A percentile compares a stretch with the other conserved stretches of the same genome.
Conservation (phyloP, 2,329 filamentous ascomycete species). For the Ceratocystis albifundus region DNA sequence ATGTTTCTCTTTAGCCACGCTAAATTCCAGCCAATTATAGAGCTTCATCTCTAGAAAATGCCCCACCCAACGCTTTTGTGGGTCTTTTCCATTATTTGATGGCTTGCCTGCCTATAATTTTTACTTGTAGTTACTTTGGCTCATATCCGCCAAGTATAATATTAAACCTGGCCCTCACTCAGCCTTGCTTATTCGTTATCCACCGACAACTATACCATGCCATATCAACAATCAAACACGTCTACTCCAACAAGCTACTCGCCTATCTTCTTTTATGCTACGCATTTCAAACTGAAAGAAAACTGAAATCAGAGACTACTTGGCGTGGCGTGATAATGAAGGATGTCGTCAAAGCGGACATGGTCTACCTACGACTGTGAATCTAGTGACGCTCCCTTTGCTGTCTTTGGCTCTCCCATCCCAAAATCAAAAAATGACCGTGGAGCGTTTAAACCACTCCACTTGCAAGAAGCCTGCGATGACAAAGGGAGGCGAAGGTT, state of each 20-base stretch:
- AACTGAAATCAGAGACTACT: background rate
- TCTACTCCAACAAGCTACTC: too few species aligned
- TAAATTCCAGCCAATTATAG: too few species aligned
- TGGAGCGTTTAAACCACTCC: slow-evolving; percentile 84
- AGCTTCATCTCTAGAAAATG: background rate
- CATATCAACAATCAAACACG: too few species aligned
- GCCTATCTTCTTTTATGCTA: too few species aligned
- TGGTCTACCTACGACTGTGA: slow-evolving; percentile 69
- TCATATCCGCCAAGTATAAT: too few species aligned
- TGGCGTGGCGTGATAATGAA: background rate
- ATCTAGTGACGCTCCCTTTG: slow-evolving; percentile 59
- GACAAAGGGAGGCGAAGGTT: slow-evolving; percentile 81
- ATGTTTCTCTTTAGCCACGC: too few species aligned
- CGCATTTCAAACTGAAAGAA: background rate
- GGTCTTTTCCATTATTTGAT: background rate
- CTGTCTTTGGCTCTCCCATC: slow-evolving; percentile 72
- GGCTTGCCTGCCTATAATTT: background rate
- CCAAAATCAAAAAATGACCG: slow-evolving; percentile 77
- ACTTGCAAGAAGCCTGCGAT: slow-evolving; percentile 96
- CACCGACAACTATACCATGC: too few species aligned
- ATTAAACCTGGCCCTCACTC: too few species aligned
- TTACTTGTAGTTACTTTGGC: too few species aligned
- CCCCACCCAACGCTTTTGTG: background rate
- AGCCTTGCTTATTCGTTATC: too few species aligned
- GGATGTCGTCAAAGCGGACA: slow-evolving; percentile 70